Evolutionary conservation across 2,329 filamentous ascomycete species (phyloP), one percentile per base, ranked within the genome.

Genomic region (Neonectria coccinea): DNA sequence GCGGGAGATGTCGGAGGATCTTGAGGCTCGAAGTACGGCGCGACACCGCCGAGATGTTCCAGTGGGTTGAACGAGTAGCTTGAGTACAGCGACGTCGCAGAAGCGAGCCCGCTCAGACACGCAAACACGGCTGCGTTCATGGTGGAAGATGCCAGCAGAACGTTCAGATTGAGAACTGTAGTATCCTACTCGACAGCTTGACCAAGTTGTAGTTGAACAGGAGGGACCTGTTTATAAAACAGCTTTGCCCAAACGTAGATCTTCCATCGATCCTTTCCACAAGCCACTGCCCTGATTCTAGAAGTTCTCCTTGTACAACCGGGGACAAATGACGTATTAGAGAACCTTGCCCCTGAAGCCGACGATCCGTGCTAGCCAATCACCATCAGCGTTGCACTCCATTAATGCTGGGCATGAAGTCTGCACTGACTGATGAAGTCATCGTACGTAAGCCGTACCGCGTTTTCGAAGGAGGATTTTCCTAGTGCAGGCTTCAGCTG

Each of bases 1-100:
- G 73, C 70, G 2, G 70, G 70, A 2, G 70, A 72, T 5, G 70
- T 48, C 0, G 70, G 80, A 25, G 85, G 83, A 59, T 85, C 81
- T 64, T 85, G 80, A 0, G 85, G 81, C 68, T 87, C 85, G 58
- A 86, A 88, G 69, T 88, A 88, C 0, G 86, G 86, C 1, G 84
- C 79, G 6, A 87, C 85, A n/a, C 86, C 86, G 1, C 82, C 82
- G 10, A 88, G 79, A 58, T 88, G 86, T 27, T 86, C 77, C 2
- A 88, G 77, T 0, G 85, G 83, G 56, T 86, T 83, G 73, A 88
- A 88, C 57, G 73, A 75, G 67, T 85, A 86, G 2, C 76, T 78
- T 0, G 82, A 84, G 69, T 83, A 83, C 47, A 84, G 76, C 0
- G 76, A 60, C 8, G 65, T 20, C n/a, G 39, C 39, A 42, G 39